phyloP scores from a whole-genome alignment of 1,284 basidiomycete genomes.

The Lentinus polychrous region DNA sequence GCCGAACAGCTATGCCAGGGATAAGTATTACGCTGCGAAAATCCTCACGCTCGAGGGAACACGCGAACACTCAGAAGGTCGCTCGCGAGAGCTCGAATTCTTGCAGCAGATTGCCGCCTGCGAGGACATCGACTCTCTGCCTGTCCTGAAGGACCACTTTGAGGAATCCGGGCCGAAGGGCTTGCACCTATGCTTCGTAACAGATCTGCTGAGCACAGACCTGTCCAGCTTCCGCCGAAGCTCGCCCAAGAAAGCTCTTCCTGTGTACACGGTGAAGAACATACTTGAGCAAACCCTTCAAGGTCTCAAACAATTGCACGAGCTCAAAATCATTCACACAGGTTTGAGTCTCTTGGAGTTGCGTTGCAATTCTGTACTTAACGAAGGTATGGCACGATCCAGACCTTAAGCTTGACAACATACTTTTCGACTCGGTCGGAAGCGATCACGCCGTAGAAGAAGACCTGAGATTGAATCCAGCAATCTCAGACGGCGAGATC shows the following conservation, averaged over 20 bases:
- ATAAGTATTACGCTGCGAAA: constrained; percentile 13
- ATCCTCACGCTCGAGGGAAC: constrained; percentile 12
- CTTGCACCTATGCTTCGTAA: constrained; percentile 11
- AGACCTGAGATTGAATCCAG: constrained; percentile 3
- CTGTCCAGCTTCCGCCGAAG: constrained; percentile 8
- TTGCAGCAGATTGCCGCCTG: constrained; percentile 9
- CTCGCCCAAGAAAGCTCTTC: constrained; percentile 11
- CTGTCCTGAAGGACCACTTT: constrained; percentile 11
- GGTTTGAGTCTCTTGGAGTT: too few species aligned
- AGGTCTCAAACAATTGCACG: constrained; percentile 10
- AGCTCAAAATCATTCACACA: constrained; percentile 14
- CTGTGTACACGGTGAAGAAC: constrained; percentile 9
- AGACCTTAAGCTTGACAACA: constrained; percentile 16
- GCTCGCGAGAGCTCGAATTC: constrained; percentile 10
- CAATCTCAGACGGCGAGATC: constrained; percentile 4
- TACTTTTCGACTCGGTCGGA: constrained; percentile 6
- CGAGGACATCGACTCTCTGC: constrained; percentile 8
- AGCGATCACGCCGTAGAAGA: constrained; percentile 9
- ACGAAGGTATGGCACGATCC: not conserved
- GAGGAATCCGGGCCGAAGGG: constrained; percentile 6
- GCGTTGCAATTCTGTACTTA: too few species aligned
- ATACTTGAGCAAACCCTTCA: constrained; percentile 9
- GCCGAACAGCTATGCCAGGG: not conserved
- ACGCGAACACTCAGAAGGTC: constrained; percentile 1
- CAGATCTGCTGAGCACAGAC: constrained; percentile 7